Evolutionary conservation across 2,329 filamentous ascomycete species (phyloP).

Genomic region (Aspergillus chevalieri): DNA sequence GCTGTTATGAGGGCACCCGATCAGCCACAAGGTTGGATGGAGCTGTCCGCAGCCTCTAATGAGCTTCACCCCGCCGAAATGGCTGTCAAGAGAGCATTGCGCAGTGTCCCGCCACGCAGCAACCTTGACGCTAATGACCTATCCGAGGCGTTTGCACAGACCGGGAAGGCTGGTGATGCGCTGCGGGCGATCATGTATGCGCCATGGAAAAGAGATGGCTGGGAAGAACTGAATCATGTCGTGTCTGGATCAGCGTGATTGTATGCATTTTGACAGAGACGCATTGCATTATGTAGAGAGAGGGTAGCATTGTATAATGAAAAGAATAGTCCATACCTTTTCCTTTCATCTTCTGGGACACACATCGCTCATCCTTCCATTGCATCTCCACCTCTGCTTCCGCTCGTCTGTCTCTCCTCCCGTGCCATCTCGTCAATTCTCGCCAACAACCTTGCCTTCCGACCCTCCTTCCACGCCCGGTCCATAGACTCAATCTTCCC

Average conservation of each 20-base stretch:
- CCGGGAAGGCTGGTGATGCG: conserved; percentile 64
- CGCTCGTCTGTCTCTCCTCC: conserved; percentile 3
- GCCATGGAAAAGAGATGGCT: conserved; percentile 66
- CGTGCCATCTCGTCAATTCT: conserved; percentile 41
- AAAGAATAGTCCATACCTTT: background rate
- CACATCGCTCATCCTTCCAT: conserved; percentile 3
- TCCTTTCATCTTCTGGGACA: background rate
- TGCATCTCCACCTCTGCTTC: conserved; percentile 29
- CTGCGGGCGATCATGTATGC: conserved; percentile 72
- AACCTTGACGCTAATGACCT: conserved; percentile 63
- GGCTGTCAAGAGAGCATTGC: conserved; percentile 71
- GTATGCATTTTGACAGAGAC: background rate
- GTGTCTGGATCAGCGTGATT: conserved; percentile 18
- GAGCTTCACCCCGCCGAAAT: conserved; percentile 60
- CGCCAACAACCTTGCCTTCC: conserved; percentile 63
- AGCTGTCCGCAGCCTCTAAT: conserved; percentile 58
- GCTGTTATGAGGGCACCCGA: conserved; percentile 77
- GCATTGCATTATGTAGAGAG: conserved; percentile 2
- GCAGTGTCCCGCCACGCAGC: conserved; percentile 67
- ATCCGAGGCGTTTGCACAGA: conserved; percentile 66
- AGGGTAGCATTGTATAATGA: background rate
- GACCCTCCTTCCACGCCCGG: conserved; percentile 65
- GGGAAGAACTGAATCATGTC: conserved; percentile 45
- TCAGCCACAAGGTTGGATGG: conserved; percentile 73
- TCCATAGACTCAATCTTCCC: conserved; percentile 81